Conservation (phyloP, 768 basidiomycete species). For the Pulveroboletus sp. region DNA sequence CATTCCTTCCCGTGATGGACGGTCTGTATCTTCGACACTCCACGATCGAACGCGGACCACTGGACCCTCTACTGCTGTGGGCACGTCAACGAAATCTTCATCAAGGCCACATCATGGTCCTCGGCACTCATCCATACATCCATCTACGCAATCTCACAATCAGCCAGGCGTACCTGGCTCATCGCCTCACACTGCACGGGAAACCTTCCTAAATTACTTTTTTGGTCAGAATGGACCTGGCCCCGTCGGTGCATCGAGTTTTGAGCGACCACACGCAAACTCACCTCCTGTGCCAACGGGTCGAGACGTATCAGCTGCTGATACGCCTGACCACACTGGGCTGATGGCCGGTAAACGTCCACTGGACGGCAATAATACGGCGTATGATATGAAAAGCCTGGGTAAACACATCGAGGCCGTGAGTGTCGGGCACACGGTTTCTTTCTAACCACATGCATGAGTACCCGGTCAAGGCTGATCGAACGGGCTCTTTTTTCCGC, state of each 20-base stretch:
- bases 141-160: slow-evolving; percentile 31
- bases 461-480: slow-evolving; percentile 11
- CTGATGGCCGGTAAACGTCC: slow-evolving; percentile 62
- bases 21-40: slow-evolving; percentile 72
- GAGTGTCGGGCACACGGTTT: slow-evolving; percentile 33
- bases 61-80: slow-evolving; percentile 30
- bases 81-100: slow-evolving; percentile 26
- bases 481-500: slow-evolving; percentile 3
- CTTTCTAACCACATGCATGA: slow-evolving; percentile 1
- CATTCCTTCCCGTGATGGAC: slow-evolving; percentile 47
- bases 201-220: slow-evolving; percentile 96
- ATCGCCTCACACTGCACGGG: slow-evolving; percentile 61
- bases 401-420: slow-evolving; percentile 98
- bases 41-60: slow-evolving; percentile 67
- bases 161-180: slow-evolving; percentile 31
- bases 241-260: slow-evolving; percentile 53
- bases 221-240: slow-evolving; percentile 89
- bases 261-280: slow-evolving; percentile 34
- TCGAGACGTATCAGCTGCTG: slow-evolving; percentile 57
- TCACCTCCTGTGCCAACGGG: slow-evolving; percentile 47
- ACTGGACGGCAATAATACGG: slow-evolving; percentile 74
- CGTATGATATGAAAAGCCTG: slow-evolving; percentile 97
- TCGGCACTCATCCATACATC: slow-evolving; percentile 30
- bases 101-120: slow-evolving; percentile 28
- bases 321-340: slow-evolving; percentile 49